Evolutionary conservation across 345 rosid genomes (phyloP).

Genomic region (Atalantia buxifolia): DNA sequence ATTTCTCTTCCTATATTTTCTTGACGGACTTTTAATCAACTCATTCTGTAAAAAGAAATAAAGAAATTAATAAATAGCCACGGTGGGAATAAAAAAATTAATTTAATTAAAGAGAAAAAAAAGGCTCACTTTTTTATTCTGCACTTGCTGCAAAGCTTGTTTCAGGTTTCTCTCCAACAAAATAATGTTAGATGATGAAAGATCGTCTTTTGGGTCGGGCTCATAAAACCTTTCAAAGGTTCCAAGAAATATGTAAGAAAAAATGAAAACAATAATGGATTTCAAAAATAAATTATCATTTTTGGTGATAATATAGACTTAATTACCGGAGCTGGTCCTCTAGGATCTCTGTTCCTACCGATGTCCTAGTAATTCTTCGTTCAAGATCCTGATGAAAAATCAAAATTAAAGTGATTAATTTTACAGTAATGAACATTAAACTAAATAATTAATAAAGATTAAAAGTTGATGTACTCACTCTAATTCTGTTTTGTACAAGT

Average conservation of each 20-base stretch:
- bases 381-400: slow-evolving; percentile 10
- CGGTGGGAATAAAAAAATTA: background rate
- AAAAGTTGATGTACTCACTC: slow-evolving; percentile 12
- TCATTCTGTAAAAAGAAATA: background rate
- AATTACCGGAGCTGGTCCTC: slow-evolving; percentile 13
- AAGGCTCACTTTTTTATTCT: background rate
- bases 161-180: slow-evolving; percentile 11
- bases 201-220: background rate
- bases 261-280: background rate
- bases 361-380: slow-evolving; percentile 2
- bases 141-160: slow-evolving; percentile 1
- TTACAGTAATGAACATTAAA: background rate
- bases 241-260: background rate
- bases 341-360: slow-evolving; percentile 1
- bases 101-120: background rate
- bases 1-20: background rate
- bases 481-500: background rate
- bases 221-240: slow-evolving; percentile 9
- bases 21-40: background rate
- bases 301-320: background rate
- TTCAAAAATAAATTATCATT: too few relatives aligned
- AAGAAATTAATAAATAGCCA: background rate
- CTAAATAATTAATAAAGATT: background rate
- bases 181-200: slow-evolving; percentile 3
- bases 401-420: background rate